Percentiles rank a stretch among this genome's conserved stretches.
Evolutionary conservation across 1,139 yeast species (phyloP).

Genomic region (Trichomonascaceae sp.): DNA sequence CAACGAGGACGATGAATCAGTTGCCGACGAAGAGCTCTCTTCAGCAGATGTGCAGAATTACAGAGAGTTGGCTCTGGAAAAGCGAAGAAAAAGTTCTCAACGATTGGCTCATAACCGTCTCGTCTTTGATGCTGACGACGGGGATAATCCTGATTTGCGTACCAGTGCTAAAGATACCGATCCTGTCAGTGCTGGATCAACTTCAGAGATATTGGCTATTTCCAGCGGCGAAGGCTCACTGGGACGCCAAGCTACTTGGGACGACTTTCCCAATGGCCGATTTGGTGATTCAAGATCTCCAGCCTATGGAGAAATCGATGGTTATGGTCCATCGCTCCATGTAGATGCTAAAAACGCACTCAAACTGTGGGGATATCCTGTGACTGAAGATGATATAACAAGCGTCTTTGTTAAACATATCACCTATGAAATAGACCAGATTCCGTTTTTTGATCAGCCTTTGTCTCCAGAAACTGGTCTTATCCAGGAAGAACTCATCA

Average conservation of each 20-base stretch:
- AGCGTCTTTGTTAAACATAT: conserved; percentile 67
- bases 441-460: conserved; percentile 91
- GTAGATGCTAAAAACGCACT: conserved; percentile 64
- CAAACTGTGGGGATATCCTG: conserved; percentile 80
- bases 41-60: conserved; percentile 23
- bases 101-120: conserved; percentile 40
- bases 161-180: conserved; percentile 10
- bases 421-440: conserved; percentile 63
- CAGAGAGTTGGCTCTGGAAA: conserved; percentile 10
- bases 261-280: conserved; percentile 96
- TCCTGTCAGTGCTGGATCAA: conserved; percentile 37
- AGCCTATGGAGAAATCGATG: conserved; percentile 88
- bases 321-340: conserved; percentile 83
- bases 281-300: conserved; percentile 97
- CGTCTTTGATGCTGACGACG: conserved; percentile 35
- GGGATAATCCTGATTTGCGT: conserved; percentile 10
- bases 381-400: conserved; percentile 54
- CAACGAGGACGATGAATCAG: conserved; percentile 17
- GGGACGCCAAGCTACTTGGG: conserved; percentile 96
- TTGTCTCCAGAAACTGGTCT: conserved; percentile 84
- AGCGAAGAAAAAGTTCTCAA: conserved; percentile 44
- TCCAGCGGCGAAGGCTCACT: conserved; percentile 79
- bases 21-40: conserved; percentile 18
- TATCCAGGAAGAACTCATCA: conserved; percentile 84
- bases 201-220: conserved; percentile 54